These are phyloP conservation scores for Dillenia suffruticosa DNA, from an alignment of 164 flowering plant species.

Conservation along the genomic window DNA sequence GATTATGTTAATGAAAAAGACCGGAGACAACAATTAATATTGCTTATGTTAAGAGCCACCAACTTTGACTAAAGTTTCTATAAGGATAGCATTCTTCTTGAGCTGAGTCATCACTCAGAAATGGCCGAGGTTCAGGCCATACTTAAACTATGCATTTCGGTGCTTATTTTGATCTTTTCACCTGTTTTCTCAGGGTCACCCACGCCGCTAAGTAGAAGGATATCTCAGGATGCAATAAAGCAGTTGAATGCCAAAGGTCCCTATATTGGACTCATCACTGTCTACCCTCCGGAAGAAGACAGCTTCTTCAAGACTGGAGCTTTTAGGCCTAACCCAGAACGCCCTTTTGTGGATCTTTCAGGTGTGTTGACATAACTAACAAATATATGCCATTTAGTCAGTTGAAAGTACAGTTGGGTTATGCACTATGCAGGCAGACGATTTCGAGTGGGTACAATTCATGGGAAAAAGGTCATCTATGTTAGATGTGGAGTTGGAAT, in stretches of 20 bases:
- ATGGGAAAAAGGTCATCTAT: slow-evolving; percentile 21
- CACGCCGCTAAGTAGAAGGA: not conserved
- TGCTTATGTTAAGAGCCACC: too few species aligned
- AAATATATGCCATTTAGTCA: not conserved
- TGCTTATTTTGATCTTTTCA: too few species aligned
- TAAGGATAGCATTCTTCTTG: too few species aligned
- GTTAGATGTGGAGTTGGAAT: slow-evolving; percentile 34
- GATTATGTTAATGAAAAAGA: too few species aligned
- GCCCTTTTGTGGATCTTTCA: slow-evolving; percentile 23
- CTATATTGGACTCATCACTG: slow-evolving; percentile 24
- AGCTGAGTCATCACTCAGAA: too few species aligned
- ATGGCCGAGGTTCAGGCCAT: too few species aligned
- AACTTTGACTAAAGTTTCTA: too few species aligned
- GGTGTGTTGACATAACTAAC: not conserved
- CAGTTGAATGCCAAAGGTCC: slow-evolving; percentile 18
- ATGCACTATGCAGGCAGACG: slow-evolving; percentile 26
- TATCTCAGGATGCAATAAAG: not conserved
- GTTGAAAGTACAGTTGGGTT: not conserved
- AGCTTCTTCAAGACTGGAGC: slow-evolving; percentile 20
- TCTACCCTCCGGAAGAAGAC: slow-evolving; percentile 20
- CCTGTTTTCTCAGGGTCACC: not conserved
- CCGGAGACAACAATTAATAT: too few species aligned
- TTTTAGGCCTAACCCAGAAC: slow-evolving; percentile 14
- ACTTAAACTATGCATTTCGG: too few species aligned
- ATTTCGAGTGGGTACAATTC: slow-evolving; percentile 23